phyloP scores from a whole-genome alignment of 768 basidiomycete genomes.

The Podaxis rugospora region DNA sequence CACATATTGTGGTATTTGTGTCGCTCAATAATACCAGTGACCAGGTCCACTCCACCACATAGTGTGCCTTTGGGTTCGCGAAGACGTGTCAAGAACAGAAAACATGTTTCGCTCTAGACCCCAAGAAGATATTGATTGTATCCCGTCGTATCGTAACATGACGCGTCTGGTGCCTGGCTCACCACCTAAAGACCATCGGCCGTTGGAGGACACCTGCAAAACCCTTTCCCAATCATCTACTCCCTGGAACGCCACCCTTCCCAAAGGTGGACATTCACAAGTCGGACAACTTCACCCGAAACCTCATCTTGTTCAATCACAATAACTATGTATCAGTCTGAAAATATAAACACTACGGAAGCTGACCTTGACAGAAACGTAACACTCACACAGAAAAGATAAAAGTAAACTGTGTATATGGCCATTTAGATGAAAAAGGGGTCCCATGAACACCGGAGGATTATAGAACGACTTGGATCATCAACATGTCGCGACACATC shows the following conservation, averaged over 20 bases:
- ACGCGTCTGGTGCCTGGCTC: neutral
- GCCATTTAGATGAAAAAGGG: neutral
- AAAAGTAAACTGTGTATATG: neutral
- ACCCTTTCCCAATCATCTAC: neutral
- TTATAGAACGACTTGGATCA: neutral
- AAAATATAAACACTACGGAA: neutral
- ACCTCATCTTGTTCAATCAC: neutral
- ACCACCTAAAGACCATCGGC: neutral
- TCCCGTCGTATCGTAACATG: neutral
- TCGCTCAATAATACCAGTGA: neutral
- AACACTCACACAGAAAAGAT: neutral
- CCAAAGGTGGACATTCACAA: neutral
- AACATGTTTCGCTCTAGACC: neutral
- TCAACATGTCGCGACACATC: neutral
- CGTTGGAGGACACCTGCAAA: neutral
- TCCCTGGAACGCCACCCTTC: neutral
- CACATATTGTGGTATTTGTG: neutral
- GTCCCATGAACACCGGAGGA: neutral
- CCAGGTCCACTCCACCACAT: neutral
- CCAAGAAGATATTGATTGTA: neutral
- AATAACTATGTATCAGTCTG: neutral
- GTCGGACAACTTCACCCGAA: neutral
- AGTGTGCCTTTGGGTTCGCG: neutral
- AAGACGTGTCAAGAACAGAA: neutral
- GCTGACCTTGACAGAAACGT: neutral